phyloP scores from a whole-genome alignment of 352 stramenopile species.

The Detonula confervacea region DNA sequence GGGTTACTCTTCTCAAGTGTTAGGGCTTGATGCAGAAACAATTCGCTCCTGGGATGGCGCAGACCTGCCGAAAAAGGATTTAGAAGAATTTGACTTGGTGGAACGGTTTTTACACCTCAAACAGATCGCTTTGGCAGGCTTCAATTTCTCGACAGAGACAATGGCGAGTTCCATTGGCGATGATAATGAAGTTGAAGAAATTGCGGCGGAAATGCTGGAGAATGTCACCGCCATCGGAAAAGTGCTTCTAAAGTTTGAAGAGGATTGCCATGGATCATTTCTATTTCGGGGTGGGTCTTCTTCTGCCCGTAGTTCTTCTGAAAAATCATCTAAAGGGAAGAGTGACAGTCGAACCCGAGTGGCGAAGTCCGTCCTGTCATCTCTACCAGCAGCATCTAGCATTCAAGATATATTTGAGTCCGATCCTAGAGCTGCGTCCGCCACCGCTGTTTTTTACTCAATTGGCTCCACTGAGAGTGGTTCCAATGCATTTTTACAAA shows the following conservation, averaged over 20 bases:
- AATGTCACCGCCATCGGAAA: slow-evolving; percentile 25
- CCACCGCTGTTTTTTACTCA: slow-evolving; percentile 43
- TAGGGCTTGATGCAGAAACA: slow-evolving; percentile 53
- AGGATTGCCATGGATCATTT: slow-evolving; percentile 54
- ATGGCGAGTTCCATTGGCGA: neutral
- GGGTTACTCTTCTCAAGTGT: slow-evolving; percentile 29
- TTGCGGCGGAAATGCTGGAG: slow-evolving; percentile 10
- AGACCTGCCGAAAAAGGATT: neutral
- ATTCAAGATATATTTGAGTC: slow-evolving; percentile 41
- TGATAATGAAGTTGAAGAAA: slow-evolving; percentile 5
- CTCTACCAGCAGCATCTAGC: slow-evolving; percentile 17
- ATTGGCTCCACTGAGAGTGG: slow-evolving; percentile 11
- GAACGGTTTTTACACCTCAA: slow-evolving; percentile 40
- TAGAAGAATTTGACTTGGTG: slow-evolving; percentile 8
- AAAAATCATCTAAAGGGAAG: slow-evolving; percentile 14
- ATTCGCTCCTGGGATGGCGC: slow-evolving; percentile 41
- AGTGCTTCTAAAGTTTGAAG: slow-evolving; percentile 52
- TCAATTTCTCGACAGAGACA: slow-evolving; percentile 14
- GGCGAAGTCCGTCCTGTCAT: slow-evolving; percentile 37
- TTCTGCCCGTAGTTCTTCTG: slow-evolving; percentile 3
- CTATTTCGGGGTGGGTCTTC: slow-evolving; percentile 28
- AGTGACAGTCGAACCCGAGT: slow-evolving; percentile 15
- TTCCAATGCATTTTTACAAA: slow-evolving; percentile 13
- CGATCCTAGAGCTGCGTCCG: slow-evolving; percentile 27
- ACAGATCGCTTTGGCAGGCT: slow-evolving; percentile 29